Base-by-base conservation (phyloP, 768 basidiomycete genomes). In the Neoboletus brunneissimus region DNA sequence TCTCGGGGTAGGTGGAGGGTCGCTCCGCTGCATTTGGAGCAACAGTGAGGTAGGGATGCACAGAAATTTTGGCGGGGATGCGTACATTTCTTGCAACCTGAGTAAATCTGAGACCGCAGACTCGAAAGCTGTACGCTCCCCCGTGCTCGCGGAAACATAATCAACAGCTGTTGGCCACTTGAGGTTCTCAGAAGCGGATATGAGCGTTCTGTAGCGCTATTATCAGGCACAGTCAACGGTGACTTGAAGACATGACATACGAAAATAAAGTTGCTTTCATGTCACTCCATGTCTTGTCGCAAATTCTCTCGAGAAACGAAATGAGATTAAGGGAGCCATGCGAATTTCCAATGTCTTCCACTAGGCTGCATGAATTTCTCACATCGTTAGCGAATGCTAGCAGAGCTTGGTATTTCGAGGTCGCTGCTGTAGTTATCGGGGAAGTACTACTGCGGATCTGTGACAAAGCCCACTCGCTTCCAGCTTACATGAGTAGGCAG, bases 151-250 rank as follows among this genome's bases (percentile, higher is more conserved):
- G 0, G 79, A 58, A 22, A 75, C 67, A 64, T 90, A 93, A 61
- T 91, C 81, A 0, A 94, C 80, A 18, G 81, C 76, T 61, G 79
- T 77, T 2, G 96, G 96, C 96, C 96, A 98, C n/a, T 84, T 80
- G 25, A 98, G 71, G 45, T 76, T 78, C 70, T 95, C 94, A 1
- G 89, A 79, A 15, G 83, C 79, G 27, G 75, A 71, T 22, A 85
- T 72, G 23, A 98, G 75, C 5, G 77, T 70, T 20, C 94, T 96
- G 51, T 9, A 29, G 46, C 6, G 31, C 12, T 48, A 38, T 41
- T n/a, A 41, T 53, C 32, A 57, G 13, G 40, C 8, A 38, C 27
- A 34, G 25, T 45, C 29, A 23, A 48, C 18, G 56, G 6, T 38
- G 16, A 27, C 20, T 49, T 7, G 37, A 54, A 38, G 12, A 56